Evolutionary conservation across 768 basidiomycete genomes (phyloP), one percentile per base, ranked within the genome.

Genomic region (Mrakia hoshinonis): DNA sequence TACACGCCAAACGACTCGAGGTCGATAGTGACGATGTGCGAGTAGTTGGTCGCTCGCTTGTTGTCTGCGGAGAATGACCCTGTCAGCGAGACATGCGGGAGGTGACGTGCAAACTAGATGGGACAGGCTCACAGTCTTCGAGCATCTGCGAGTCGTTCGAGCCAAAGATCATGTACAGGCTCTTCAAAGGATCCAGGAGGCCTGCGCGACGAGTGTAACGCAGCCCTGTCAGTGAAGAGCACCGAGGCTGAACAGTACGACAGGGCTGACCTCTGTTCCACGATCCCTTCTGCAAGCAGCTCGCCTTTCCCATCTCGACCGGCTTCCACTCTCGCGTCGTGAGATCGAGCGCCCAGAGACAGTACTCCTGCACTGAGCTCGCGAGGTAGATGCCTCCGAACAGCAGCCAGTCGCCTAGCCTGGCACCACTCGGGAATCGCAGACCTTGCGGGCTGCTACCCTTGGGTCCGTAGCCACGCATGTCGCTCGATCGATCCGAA

Each of bases 1-100:
- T 98, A 98, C 74, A 99, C 92, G 1, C 95, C 95, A 76, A 93
- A 95, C 0, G 94, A 89, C 80, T 97, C 94, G 31, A 96, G 82
- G 77, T 94, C 91, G 70, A 95, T 87, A 68, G 90, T 87, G 5
- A 90, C 90, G 67, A 94, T 87, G 77, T 97, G 90, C 76, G 93
- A 90, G 90, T 91, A 93, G 76, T 88, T 90, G 72, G 92, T 84
- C 13, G 93, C 83, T 24, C 92, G 87, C 76, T 96, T 93, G 78
- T 94, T 94, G 76, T 96, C 73, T 73, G 46, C 3, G 20, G 20
- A 0, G 26, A 13, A 4, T 2, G 48, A 22, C 4, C 24, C 11
- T 15, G 55, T 3, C n/a, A 48, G 10, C 22, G 31, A 34, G 63
- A 20, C 31, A 43, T 46, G 6, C 36, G 20, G 26, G 26, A 36